Evolutionary conservation across 345 rosid species (phyloP).

Genomic region (Melaleuca quinquenervia): DNA sequence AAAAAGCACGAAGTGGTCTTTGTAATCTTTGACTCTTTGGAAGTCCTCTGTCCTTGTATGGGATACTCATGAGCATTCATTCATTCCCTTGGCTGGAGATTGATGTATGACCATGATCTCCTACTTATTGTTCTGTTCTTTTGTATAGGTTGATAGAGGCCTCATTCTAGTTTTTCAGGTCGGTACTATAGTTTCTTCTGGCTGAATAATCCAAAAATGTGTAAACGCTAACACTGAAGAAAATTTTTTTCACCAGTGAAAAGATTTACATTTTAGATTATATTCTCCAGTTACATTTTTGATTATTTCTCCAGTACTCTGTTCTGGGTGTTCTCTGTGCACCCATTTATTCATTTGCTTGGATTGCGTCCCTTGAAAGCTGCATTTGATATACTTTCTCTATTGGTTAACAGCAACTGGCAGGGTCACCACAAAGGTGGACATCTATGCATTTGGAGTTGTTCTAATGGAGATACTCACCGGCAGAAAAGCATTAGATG

Average conservation of each 20-base stretch:
- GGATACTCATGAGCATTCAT: background rate
- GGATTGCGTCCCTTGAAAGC: background rate
- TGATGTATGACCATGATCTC: background rate
- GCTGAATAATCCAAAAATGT: background rate
- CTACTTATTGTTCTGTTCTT: background rate
- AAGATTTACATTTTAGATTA: background rate
- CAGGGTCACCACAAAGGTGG: constrained; percentile 83
- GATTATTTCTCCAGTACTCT: background rate
- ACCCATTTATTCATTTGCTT: background rate
- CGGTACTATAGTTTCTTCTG: background rate
- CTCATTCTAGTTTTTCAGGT: background rate
- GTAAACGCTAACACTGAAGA: background rate
- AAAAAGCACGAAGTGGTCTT: background rate
- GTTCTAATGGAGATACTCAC: constrained; percentile 82
- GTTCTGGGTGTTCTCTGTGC: background rate
- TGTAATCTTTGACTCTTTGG: background rate
- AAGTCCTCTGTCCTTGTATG: background rate
- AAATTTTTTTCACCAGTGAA: background rate
- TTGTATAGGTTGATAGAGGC: background rate
- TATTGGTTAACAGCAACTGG: constrained; percentile 56
- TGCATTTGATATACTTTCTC: background rate
- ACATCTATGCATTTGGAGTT: constrained; percentile 78
- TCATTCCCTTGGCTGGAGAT: background rate
- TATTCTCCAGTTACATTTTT: background rate
- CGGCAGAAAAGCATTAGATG: constrained; percentile 78